Base-by-base conservation (phyloP, 2,329 filamentous ascomycete species). In the Plenodomus tracheiphilus region DNA sequence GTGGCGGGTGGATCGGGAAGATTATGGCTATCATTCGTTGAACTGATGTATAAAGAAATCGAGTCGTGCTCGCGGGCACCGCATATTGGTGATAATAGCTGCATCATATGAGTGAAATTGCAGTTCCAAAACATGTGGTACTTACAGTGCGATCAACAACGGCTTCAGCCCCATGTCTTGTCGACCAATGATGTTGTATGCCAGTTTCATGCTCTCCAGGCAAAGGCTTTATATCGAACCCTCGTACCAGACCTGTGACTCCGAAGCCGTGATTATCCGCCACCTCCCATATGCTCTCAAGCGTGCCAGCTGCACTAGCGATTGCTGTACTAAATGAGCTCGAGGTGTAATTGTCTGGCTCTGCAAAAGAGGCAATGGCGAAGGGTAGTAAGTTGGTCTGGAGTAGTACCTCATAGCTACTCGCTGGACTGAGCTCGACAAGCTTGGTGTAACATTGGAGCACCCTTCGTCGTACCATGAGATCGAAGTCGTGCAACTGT, bases 261-360 rank as follows among this genome's bases (percentile, higher is more conserved):
- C 95, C 94, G 71, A 96, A 97, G 1, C 92, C 93, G 61, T 87
- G 92, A 66, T 97, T 97, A 70, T 99, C 94, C 8, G 86, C 88
- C 6, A 96, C 84, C 54, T 97, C 93, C 94, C 94, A 99, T 34
- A 99, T 84, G 1, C 86, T 92, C 63, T 99, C 94, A 64, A 97
- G 97, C 2, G 85, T 88, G 5, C 89, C 91, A 1, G 91, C 89
- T 15, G 92, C 89, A 58, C 87, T 94, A 16, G 93, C 93, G 64
- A 99, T 97, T 0, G 92, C 91, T 13, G 90, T 88, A 64, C 93
- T 96, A 40, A 97, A 72, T 1, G 91, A 93, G 62, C 85, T 93
- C 15, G 89, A 86, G 0, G 85, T 85, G 66, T 96, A 95, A 62
- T 90, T 91, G 49, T 95, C 91, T 0, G 93, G 91, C 62, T 97